phyloP scores from a whole-genome alignment of 208 protist species.

The Trypanosoma mega region DNA sequence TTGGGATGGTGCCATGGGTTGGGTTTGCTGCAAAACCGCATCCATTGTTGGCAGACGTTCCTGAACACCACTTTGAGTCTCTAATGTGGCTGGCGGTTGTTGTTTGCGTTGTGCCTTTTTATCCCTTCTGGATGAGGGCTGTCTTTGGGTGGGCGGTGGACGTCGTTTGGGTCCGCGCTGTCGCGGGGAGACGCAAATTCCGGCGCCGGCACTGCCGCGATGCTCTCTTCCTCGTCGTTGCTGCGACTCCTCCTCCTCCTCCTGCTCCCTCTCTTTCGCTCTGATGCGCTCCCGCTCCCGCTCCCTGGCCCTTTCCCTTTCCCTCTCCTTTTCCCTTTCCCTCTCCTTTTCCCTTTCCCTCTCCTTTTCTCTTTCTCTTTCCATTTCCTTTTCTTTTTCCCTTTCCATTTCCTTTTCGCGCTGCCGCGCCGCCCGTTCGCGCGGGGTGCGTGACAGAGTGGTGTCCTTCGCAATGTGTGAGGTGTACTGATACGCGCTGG shows the following conservation, averaged over 20 bases:
- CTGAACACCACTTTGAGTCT: no score
- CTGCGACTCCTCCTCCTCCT: background rate
- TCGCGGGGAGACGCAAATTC: no score
- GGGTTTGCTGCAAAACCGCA: no score
- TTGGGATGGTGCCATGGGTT: no score
- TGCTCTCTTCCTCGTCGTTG: background rate
- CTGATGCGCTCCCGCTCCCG: background rate
- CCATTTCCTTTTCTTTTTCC: background rate
- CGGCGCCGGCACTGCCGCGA: background rate
- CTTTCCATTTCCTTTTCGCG: background rate
- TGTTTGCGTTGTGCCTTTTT: no score
- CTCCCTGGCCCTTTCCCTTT: background rate
- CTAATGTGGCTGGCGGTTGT: no score
- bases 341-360: background rate
- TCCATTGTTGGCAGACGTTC: no score
- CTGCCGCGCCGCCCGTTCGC: background rate
- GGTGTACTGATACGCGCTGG: slow-evolving; percentile 71
- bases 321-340: background rate
- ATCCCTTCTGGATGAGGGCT: no score
- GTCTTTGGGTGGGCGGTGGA: no score
- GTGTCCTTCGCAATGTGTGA: background rate
- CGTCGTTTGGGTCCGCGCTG: no score
- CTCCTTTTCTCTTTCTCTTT: background rate
- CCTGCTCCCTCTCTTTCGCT: background rate
- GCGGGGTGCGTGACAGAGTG: background rate